These are phyloP conservation scores for Leccinum longicurvipes DNA, from an alignment of 768 basidiomycete species.

Conservation along the genomic window DNA sequence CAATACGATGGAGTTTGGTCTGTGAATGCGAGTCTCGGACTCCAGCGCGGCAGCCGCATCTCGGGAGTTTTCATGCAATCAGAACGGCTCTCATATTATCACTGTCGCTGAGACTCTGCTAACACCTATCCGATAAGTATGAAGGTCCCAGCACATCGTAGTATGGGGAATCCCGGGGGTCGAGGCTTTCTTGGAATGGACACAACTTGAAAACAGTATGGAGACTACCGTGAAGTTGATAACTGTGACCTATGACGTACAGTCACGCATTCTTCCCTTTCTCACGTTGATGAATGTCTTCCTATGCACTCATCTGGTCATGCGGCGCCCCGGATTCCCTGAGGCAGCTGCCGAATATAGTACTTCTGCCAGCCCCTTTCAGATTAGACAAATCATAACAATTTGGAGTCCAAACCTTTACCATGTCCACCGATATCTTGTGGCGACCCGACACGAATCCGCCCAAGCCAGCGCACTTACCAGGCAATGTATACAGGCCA, in stretches of 20 bases:
- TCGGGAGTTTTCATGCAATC: no score
- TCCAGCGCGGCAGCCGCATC: no score
- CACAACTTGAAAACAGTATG: no score
- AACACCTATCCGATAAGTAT: neutral
- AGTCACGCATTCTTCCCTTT: neutral
- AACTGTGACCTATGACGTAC: no score
- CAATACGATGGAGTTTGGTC: no score
- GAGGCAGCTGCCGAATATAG: neutral
- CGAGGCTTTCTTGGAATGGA: no score
- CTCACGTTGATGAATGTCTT: neutral
- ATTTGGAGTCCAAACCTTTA: neutral
- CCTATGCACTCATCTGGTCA: neutral
- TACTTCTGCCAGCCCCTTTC: neutral
- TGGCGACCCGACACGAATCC: constrained; percentile 41
- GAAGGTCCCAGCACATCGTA: neutral
- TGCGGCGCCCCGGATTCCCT: neutral
- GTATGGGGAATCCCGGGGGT: no score
- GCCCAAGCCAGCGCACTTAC: constrained; percentile 21
- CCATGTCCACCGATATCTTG: constrained; percentile 20
- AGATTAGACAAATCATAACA: neutral
- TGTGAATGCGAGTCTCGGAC: no score
- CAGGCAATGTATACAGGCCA: constrained; percentile 45
- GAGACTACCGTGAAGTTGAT: no score
- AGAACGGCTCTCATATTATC: neutral
- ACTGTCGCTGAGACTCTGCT: no score